Base-by-base conservation (phyloP, 78 protist species). In the Bodo saltans region DNA sequence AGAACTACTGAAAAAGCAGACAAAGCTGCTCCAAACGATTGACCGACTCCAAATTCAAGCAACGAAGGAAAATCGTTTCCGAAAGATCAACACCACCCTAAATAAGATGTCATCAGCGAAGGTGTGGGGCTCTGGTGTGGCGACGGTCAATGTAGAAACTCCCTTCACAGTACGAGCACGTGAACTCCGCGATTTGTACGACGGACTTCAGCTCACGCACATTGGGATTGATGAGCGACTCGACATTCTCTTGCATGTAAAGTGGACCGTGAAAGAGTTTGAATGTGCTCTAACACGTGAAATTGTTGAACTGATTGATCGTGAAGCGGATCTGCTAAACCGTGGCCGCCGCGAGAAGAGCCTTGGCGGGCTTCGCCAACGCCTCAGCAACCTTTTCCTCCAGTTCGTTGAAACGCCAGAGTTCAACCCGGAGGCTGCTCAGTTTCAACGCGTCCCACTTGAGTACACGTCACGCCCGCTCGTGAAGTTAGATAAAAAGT, bases 301-400 rank as follows among this genome's bases (percentile, higher is more conserved):
- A 28, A 29, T 92, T 3, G 87, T 85, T 39, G 93, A 90, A 42
- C 88, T 92, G 42, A 86, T 89, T 35, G 93, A 92, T 69, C 89
- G 95, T 52, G 95, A 92, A 85, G 84, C 85, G 29, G 95, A 92
- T 81, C 38, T 92, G 41, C 85, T 90, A 47, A 78, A 88, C 82
- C 83, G 94, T 0, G 94, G 91, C 8, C 42, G 71, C n/a, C 38
- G 3, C 33, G 3, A 68, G 40, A 76, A 4, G 4, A 39, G 39
- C 25, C 42, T 42, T 32, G 27, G 70, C 0, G 87, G 72, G 17
- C 89, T 83, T 41, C 90, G 95, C 1, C 33, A 67, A 69, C 90
- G 91, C 3, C 38, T 87, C 29, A 17, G n/a, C 28, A 70, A 87
- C 47, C 72, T 84, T 28, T 92, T 92, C 85, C 86, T 92, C 4